Evolutionary conservation across 2,329 filamentous ascomycete genomes (phyloP).

Genomic region (Aspergillus sp.): DNA sequence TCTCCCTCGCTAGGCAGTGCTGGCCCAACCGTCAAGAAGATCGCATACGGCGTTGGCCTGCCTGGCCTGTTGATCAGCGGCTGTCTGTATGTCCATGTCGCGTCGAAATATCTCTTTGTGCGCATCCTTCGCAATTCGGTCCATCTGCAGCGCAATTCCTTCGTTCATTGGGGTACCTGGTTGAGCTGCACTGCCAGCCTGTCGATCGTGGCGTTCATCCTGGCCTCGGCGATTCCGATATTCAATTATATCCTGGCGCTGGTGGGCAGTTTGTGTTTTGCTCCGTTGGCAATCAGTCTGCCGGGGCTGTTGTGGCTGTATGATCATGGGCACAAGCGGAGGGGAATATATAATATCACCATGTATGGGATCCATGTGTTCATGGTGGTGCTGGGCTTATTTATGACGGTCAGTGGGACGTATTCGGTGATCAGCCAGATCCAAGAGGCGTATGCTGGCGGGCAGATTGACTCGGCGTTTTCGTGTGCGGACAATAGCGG

Average conservation of each 20-base stretch:
- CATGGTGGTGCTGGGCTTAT: conserved; percentile 42
- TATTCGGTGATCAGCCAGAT: conserved; percentile 17
- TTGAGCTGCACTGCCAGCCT: conserved; percentile 41
- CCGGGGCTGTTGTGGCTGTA: conserved; percentile 48
- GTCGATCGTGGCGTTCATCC: conserved; percentile 41
- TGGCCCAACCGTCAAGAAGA: conserved; percentile 6
- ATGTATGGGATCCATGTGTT: conserved; percentile 6
- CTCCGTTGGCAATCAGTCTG: conserved; percentile 44
- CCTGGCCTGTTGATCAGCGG: conserved; percentile 5
- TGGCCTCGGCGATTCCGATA: conserved; percentile 49
- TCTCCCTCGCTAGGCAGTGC: conserved; percentile 6
- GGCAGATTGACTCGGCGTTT: conserved; percentile 16
- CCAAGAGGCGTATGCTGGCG: conserved; percentile 14
- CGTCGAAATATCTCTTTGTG: conserved; percentile 52
- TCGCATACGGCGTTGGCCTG: conserved; percentile 7
- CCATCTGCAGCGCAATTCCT: conserved; percentile 47
- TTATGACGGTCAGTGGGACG: conserved; percentile 46
- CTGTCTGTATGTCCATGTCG: conserved; percentile 13
- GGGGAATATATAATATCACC: conserved; percentile 16
- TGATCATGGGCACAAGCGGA: conserved; percentile 40
- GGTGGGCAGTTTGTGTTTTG: conserved; percentile 46
- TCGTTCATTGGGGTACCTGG: conserved; percentile 49
- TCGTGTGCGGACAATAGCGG: conserved; percentile 13
- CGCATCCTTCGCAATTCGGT: conserved; percentile 45
- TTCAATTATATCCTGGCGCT: conserved; percentile 50